These are phyloP conservation scores for Ammopiptanthus mongolicus DNA, from an alignment of 306 rosid species.

Conservation along the genomic window DNA sequence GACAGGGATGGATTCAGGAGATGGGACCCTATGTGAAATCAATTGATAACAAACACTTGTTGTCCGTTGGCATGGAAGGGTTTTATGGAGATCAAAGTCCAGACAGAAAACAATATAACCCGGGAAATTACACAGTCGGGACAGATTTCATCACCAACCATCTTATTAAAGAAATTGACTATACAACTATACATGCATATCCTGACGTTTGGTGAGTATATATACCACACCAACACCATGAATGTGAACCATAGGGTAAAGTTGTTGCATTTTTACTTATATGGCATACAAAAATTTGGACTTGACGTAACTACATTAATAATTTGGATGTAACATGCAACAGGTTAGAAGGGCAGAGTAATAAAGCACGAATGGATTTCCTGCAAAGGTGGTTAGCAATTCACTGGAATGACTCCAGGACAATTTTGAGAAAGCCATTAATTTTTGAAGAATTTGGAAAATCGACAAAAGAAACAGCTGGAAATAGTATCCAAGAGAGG, in stretches of 20 bases:
- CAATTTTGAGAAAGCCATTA: constrained; percentile 33
- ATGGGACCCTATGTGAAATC: constrained; percentile 41
- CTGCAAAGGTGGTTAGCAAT: constrained; percentile 5
- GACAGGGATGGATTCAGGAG: constrained; percentile 47
- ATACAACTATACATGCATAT: constrained; percentile 44
- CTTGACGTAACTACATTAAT: background rate
- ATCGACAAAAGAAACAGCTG: constrained; percentile 19
- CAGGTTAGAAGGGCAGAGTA: constrained; percentile 31
- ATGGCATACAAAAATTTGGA: background rate
- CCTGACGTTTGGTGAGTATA: constrained; percentile 32
- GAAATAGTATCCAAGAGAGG: constrained; percentile 1
- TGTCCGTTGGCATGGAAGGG: constrained; percentile 53
- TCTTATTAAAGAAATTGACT: constrained; percentile 32
- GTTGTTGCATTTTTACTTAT: background rate
- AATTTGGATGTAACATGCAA: background rate
- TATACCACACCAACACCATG: too few relatives aligned
- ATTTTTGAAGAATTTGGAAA: constrained; percentile 35
- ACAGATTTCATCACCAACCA: constrained; percentile 42
- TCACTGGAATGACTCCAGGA: constrained; percentile 25
- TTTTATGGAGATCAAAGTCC: constrained; percentile 47
- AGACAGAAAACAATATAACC: constrained; percentile 35
- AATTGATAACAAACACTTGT: constrained; percentile 41
- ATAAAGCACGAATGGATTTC: constrained; percentile 16
- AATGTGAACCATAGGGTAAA: background rate
- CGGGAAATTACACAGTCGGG: constrained; percentile 25